phyloP scores from a whole-genome alignment of 169 alveolate genomes.

The Eimeria falciformis region DNA sequence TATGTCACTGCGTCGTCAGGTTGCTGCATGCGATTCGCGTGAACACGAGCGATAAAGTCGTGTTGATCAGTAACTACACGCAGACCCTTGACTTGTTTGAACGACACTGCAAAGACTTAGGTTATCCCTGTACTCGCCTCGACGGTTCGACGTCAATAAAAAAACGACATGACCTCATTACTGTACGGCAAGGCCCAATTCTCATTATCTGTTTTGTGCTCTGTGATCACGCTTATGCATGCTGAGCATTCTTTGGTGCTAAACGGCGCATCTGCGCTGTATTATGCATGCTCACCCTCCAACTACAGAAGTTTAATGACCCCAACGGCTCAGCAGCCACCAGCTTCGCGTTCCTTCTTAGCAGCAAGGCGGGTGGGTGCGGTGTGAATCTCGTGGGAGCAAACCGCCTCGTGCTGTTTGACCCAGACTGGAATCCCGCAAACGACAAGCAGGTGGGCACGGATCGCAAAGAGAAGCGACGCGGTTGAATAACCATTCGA shows the following conservation, averaged over 20 bases:
- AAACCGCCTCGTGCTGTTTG: slow-evolving; percentile 96
- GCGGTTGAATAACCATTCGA: no score
- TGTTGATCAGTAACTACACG: slow-evolving; percentile 93
- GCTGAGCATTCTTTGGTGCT: neutral
- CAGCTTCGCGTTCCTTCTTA: slow-evolving; percentile 93
- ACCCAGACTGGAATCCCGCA: slow-evolving; percentile 99
- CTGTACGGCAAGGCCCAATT: slow-evolving; percentile 76
- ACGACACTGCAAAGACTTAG: slow-evolving; percentile 88
- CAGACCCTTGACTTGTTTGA: slow-evolving; percentile 93
- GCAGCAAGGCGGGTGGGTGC: slow-evolving; percentile 99
- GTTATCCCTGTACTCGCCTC: slow-evolving; percentile 90
- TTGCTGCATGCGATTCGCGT: slow-evolving; percentile 79
- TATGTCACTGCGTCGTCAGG: no score
- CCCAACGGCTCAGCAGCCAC: slow-evolving; percentile 84
- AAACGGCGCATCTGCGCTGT: neutral
- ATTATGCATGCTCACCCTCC: neutral
- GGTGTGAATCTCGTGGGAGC: slow-evolving; percentile 99
- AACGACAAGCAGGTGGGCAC: slow-evolving; percentile 96
- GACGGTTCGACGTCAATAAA: slow-evolving; percentile 93
- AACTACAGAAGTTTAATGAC: slow-evolving; percentile 87
- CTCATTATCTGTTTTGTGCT: neutral
- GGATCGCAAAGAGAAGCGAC: no score
- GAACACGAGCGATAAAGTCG: slow-evolving; percentile 90
- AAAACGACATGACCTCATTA: slow-evolving; percentile 90
- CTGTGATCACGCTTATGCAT: neutral